Evolutionary conservation across 2,329 filamentous ascomycete species (phyloP).

Genomic region (Penicillium digitatum): DNA sequence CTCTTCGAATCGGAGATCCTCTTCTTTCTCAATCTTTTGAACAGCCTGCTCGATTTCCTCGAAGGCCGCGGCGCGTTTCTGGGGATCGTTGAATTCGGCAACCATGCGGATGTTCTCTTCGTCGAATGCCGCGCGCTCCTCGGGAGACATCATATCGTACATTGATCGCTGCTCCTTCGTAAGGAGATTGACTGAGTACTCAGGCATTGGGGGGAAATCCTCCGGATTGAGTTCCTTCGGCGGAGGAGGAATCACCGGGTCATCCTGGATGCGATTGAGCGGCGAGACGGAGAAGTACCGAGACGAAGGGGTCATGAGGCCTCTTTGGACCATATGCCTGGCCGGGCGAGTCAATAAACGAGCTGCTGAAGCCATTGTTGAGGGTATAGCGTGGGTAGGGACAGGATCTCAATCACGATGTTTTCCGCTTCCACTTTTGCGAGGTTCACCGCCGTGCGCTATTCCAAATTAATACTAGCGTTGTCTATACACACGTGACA

Average conservation of each 20-base stretch:
- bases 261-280: slow-evolving; percentile 32
- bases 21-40: slow-evolving; percentile 31
- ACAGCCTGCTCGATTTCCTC: slow-evolving; percentile 34
- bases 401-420: slow-evolving; percentile 15
- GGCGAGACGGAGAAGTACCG: slow-evolving; percentile 38
- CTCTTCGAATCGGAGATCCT: slow-evolving; percentile 30
- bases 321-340: slow-evolving; percentile 32
- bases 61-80: slow-evolving; percentile 27
- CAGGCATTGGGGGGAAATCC: slow-evolving; percentile 30
- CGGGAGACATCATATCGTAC: slow-evolving; percentile 39
- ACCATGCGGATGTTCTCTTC: slow-evolving; percentile 35
- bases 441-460: slow-evolving; percentile 13
- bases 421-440: slow-evolving; percentile 19
- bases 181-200: slow-evolving; percentile 37
- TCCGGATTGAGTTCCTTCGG: slow-evolving; percentile 28
- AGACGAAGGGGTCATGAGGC: slow-evolving; percentile 20
- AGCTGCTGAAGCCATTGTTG: slow-evolving; percentile 40
- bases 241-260: slow-evolving; percentile 30
- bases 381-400: slow-evolving; percentile 15
- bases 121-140: slow-evolving; percentile 37
- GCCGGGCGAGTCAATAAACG: slow-evolving; percentile 39
- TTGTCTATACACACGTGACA: neutral
- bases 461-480: neutral
- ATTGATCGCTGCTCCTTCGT: slow-evolving; percentile 34
- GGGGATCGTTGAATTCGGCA: slow-evolving; percentile 37